Base-by-base conservation (phyloP, 345 rosid species). In the Populus nigra region DNA sequence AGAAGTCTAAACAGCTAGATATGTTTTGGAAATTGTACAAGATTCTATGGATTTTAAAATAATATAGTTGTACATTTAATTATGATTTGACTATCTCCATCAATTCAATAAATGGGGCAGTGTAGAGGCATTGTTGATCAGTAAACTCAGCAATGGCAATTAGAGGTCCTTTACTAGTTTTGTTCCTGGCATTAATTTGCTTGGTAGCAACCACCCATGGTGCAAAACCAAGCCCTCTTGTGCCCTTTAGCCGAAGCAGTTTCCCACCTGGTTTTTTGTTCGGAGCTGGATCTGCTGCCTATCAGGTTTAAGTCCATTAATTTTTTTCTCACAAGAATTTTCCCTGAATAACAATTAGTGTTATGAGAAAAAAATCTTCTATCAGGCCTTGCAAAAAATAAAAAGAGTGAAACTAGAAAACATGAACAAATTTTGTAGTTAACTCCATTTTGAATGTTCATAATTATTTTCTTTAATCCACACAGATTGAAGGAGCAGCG, bases 251-350 rank as follows among this genome's bases (percentile, higher is more conserved):
- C 13, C 66, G 83, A 25, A 66, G 47, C 57, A 71, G 69, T 41
- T 80, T 76, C 17, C 83, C 83, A 1, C 3, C n/a, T 16, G 83
- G 39, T 66, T 80, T 80, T 43, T 23, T 80, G 2, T 80, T 80
- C 59, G 79, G 83, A 33, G 76, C 77, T n/a, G 83, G 79, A 38
- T 71, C 83, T 7, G 72, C 79, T 72, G 76, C 83, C 31, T 80
- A 80, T 68, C 83, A 80, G 76, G 83, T 72, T 29, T 71, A 6
- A 33, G 35, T 3, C 35, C 35, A 3, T 33, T 33, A 33, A 33
- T 33, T 33, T 33, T 0, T 33, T 33, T 33, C 35, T 0, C 35
- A 0, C 35, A 4, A 33, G 35, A 33, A 33, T 33, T 33, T 33
- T 33, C 35, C 35, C 35, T 33, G 35, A 33, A 33, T 33, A 33